Evolutionary conservation across 768 basidiomycete genomes (phyloP), one percentile per base, ranked within the genome.

Genomic region (Tylopilus felleus): DNA sequence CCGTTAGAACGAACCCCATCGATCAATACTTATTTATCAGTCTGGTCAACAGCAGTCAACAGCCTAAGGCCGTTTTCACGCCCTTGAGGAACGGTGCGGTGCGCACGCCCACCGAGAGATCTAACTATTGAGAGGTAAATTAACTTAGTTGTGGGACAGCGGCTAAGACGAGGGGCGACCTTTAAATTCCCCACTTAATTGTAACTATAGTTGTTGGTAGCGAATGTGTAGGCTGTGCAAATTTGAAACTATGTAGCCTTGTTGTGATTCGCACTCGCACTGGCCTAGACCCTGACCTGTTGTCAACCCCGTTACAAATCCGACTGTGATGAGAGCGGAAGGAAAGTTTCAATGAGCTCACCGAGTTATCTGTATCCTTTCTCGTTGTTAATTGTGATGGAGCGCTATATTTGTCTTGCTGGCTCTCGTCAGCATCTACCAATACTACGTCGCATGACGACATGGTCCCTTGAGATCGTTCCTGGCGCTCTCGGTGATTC

Each of bases 381-480:
- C 61, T 59, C 28, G 65, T 59, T 59, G 55, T 61, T 67, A 67
- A 70, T 71, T 68, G 61, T 61, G 62, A 71, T 65, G 60, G 36
- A 51, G 49, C 57, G 45, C 65, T 49, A 70, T 47, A 71, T 69
- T 69, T 67, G 58, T 71, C 46, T 29, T 55, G 44, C 42, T 54
- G 39, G 38, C 50, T 67, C 60, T 67, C 63, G 65, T 58, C 59
- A 7, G 49, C 38, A 50, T 49, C 42, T 49, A 43, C 39, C 53
- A 41, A 29, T 46, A 62, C 55, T 38, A 49, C 31, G 21, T 63
- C 49, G 58, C 53, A 57, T 55, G 27, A 68, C 64, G 64, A 66
- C 59, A 69, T 58, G 42, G 51, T 57, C 38, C 52, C 42, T 60
- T 63, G 53, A 35, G 49, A 59, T 55, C 40, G 63, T 71, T 59